These are phyloP conservation scores for Rhynchosporium agropyri DNA, from an alignment of 2,329 filamentous ascomycete genomes.

Conservation along the genomic window DNA sequence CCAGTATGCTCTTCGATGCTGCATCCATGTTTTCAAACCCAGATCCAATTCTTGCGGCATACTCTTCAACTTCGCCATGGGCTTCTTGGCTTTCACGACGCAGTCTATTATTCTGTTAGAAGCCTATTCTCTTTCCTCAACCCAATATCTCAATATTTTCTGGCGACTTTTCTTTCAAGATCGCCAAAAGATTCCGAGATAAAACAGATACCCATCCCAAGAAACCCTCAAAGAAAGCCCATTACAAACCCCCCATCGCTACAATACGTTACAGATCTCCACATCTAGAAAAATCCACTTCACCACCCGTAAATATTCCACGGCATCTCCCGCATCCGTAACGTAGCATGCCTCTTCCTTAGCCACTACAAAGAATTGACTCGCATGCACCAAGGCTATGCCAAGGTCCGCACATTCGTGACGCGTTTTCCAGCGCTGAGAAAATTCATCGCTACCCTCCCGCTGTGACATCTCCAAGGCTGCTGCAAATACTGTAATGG, in stretches of 20 bases:
- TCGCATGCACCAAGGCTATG: background rate
- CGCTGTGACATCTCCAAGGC: background rate
- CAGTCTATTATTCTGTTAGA: background rate
- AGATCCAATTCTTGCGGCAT: background rate
- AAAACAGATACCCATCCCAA: too few relatives aligned
- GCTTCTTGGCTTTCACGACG: background rate
- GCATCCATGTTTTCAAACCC: background rate
- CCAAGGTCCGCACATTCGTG: slow-evolving; percentile 4
- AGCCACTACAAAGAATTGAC: background rate
- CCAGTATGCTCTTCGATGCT: background rate
- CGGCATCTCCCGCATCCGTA: background rate
- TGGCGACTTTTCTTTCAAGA: too few relatives aligned
- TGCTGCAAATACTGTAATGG: slow-evolving; percentile 1
- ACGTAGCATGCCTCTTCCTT: background rate
- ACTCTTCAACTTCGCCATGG: slow-evolving; percentile 8
- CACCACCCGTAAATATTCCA: background rate
- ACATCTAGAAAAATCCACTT: background rate
- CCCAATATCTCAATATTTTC: too few relatives aligned
- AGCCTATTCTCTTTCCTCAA: too few relatives aligned
- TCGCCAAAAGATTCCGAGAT: too few relatives aligned
- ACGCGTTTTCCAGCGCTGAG: slow-evolving; percentile 6
- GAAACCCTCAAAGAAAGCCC: too few relatives aligned
- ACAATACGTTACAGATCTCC: too few relatives aligned
- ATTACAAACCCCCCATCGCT: too few relatives aligned
- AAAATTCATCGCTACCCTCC: slow-evolving; percentile 5